phyloP scores from a whole-genome alignment of 1,284 basidiomycete genomes.

The Sporisorium reilianum region DNA sequence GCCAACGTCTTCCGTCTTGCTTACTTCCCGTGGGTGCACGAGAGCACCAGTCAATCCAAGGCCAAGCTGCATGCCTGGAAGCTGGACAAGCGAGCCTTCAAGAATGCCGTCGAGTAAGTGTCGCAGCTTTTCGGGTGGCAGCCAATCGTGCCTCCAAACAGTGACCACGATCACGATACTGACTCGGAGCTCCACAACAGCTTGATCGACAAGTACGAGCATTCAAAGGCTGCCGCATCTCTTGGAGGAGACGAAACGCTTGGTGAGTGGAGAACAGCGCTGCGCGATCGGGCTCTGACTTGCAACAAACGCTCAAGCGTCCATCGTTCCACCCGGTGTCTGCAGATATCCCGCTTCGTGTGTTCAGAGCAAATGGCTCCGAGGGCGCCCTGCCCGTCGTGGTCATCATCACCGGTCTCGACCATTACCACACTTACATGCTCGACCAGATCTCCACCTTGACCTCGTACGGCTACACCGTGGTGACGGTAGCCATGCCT shows the following conservation, averaged over 20 bases:
- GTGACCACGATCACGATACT: not conserved
- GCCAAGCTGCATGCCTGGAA: slow-evolving; percentile 38
- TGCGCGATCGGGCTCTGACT: no score
- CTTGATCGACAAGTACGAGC: slow-evolving; percentile 18
- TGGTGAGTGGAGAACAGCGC: not conserved
- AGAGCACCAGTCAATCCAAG: slow-evolving; percentile 22
- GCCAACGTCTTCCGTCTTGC: slow-evolving; percentile 38
- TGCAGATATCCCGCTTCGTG: slow-evolving; percentile 26
- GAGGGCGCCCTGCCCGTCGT: slow-evolving; percentile 27
- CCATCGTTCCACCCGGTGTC: not conserved
- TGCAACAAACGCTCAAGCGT: not conserved
- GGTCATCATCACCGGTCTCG: slow-evolving; percentile 45
- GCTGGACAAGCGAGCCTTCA: slow-evolving; percentile 30
- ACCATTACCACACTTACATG: slow-evolving; percentile 46
- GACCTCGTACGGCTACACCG: slow-evolving; percentile 18
- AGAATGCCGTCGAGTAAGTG: slow-evolving; percentile 11
- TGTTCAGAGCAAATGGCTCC: slow-evolving; percentile 18
- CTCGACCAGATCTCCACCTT: slow-evolving; percentile 21
- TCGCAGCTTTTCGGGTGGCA: not conserved
- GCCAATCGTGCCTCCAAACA: no score
- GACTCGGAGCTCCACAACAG: not conserved
- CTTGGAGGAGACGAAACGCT: slow-evolving; percentile 8
- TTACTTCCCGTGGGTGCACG: slow-evolving; percentile 47
- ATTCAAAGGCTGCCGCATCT: not conserved
- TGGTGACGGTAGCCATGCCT: slow-evolving; percentile 34